Percentiles rank a stretch among this genome's conserved stretches.
These are phyloP conservation scores for Phyllosticta citribraziliensis DNA, from an alignment of 2,329 filamentous ascomycete species.

Conservation along the genomic window DNA sequence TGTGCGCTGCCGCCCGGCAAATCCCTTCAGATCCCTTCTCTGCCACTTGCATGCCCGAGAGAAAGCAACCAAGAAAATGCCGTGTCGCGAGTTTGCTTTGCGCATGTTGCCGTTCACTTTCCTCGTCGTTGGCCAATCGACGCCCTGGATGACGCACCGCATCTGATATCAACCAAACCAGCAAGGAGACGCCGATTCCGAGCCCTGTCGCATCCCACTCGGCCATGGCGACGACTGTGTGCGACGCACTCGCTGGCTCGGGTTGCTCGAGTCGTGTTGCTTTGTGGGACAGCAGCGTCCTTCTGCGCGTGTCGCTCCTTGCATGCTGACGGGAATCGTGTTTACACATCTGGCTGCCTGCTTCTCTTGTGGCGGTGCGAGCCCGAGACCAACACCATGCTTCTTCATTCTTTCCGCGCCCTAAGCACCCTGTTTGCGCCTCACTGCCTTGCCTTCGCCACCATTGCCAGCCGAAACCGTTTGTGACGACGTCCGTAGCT, in stretches of 20 bases:
- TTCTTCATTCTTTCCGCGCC: neutral
- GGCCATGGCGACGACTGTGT: neutral
- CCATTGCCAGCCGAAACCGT: neutral
- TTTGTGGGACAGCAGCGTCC: neutral
- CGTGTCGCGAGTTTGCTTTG: neutral
- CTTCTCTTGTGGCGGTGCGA: neutral
- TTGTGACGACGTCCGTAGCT: neutral
- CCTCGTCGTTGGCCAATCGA: neutral
- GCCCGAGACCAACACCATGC: neutral
- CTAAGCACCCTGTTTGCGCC: neutral
- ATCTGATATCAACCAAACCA: neutral
- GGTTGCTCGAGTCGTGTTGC: neutral
- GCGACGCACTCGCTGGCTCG: neutral
- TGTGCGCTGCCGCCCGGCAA: neutral
- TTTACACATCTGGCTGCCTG: neutral
- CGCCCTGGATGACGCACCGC: neutral
- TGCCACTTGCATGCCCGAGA: neutral
- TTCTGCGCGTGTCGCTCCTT: neutral
- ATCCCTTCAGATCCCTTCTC: neutral
- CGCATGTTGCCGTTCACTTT: neutral
- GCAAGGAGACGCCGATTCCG: neutral
- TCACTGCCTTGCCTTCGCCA: neutral
- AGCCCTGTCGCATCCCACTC: neutral
- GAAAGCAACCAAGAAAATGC: neutral
- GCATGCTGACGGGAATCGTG: neutral